Percentiles rank a stretch among this genome's conserved stretches.
These are phyloP conservation scores for Micractinium sp. DNA, from an alignment of 139 green algal genomes.

Conservation along the genomic window DNA sequence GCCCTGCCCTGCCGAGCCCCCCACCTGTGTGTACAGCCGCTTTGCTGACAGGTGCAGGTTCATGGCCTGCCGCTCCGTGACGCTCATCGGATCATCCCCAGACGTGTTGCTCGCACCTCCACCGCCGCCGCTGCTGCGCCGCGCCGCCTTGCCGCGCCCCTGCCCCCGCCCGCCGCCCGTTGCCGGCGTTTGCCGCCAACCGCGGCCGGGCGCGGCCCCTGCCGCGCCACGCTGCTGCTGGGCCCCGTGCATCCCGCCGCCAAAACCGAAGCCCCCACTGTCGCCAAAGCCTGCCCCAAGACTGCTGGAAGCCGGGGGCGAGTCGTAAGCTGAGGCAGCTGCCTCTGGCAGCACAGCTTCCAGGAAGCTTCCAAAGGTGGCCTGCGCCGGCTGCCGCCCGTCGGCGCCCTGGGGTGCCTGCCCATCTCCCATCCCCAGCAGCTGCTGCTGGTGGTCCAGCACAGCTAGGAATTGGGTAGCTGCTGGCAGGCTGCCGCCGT, in stretches of 20 bases:
- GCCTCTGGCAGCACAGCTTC: conserved; percentile 6
- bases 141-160: background rate
- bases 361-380: conserved; percentile 5
- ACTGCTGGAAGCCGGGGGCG: background rate
- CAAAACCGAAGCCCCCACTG: background rate
- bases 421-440: background rate
- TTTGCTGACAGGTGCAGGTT: conserved; percentile 31
- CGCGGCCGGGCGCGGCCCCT: background rate
- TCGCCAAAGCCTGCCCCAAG: background rate
- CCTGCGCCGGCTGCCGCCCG: background rate
- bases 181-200: background rate
- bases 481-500: conserved; percentile 7
- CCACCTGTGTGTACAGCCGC: conserved; percentile 22
- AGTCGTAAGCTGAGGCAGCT: background rate
- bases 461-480: conserved; percentile 5
- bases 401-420: background rate
- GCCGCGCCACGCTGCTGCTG: background rate
- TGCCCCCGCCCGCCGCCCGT: background rate
- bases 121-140: background rate
- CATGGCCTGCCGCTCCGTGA: conserved; percentile 35
- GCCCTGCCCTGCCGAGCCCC: background rate
- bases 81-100: conserved; percentile 14
- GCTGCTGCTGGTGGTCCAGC: conserved; percentile 23
- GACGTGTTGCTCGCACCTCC: background rate
- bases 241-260: background rate